phyloP scores from a whole-genome alignment of 768 basidiomycete species.

The Sarcodon aspratus region DNA sequence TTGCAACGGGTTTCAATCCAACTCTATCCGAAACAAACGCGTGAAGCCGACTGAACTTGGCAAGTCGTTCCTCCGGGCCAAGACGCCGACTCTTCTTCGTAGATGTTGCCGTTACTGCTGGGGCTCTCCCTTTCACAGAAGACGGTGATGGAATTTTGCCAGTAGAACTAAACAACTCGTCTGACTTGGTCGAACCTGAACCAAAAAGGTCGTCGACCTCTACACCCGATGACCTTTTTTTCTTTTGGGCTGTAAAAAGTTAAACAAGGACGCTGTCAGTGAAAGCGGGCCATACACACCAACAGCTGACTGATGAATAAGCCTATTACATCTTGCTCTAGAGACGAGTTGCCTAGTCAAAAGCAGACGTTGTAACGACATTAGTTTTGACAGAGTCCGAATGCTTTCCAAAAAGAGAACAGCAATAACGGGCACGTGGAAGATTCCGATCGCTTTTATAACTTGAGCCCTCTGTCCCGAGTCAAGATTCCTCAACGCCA shows the following conservation, averaged over 20 bases:
- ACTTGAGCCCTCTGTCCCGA: no score
- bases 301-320: background rate
- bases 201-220: background rate
- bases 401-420: no score
- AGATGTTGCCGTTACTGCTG: no score
- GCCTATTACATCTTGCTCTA: background rate
- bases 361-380: no score
- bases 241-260: background rate
- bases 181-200: background rate
- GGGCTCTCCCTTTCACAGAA: no score
- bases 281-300: background rate
- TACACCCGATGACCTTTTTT: background rate
- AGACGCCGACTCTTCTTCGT: slow-evolving; percentile 10
- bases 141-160: background rate
- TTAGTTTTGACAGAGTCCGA: no score
- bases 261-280: no score
- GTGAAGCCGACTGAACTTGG: slow-evolving; percentile 23
- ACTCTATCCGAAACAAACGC: slow-evolving; percentile 26
- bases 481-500: no score
- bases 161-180: background rate
- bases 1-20: slow-evolving; percentile 24
- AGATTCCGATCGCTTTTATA: no score
- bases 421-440: no score
- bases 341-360: no score
- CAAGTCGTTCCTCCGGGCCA: slow-evolving; percentile 17